phyloP scores from a whole-genome alignment of 371 early-diverging fungal species.

The Lichtheimia ramosa region DNA sequence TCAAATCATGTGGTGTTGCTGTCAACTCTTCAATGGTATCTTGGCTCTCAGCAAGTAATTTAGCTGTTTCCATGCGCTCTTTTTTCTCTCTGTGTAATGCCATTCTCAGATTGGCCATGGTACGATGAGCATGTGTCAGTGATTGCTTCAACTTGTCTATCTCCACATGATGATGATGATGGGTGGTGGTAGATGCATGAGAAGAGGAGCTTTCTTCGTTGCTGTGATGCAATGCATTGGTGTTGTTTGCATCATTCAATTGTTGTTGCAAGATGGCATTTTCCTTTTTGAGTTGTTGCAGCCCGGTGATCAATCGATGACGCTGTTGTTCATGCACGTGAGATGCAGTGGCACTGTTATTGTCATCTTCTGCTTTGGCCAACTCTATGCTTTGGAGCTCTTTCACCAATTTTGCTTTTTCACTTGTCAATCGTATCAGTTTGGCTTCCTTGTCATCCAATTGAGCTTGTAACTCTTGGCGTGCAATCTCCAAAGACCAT shows the following conservation, averaged over 20 bases:
- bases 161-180: slow-evolving; percentile 11
- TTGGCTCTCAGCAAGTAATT: slow-evolving; percentile 47
- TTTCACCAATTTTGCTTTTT: slow-evolving; percentile 48
- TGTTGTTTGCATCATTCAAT: neutral
- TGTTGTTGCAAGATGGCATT: slow-evolving; percentile 2
- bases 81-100: slow-evolving; percentile 25
- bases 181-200: neutral
- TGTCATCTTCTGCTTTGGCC: slow-evolving; percentile 58
- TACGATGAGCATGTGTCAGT: slow-evolving; percentile 38
- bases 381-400: slow-evolving; percentile 56
- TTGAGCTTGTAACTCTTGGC: slow-evolving; percentile 25
- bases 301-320: neutral
- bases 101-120: slow-evolving; percentile 18
- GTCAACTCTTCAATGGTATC: slow-evolving; percentile 44
- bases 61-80: slow-evolving; percentile 42
- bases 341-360: neutral
- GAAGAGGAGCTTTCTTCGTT: neutral
- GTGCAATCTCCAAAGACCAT: slow-evolving; percentile 23
- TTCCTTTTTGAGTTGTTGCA: slow-evolving; percentile 10
- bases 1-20: slow-evolving; percentile 5
- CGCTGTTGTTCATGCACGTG: slow-evolving; percentile 3
- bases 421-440: slow-evolving; percentile 54
- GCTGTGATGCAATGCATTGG: neutral
- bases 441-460: slow-evolving; percentile 52
- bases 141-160: slow-evolving; percentile 39